phyloP scores from a whole-genome alignment of 345 rosid genomes.

The Gossypium ekmanianum region DNA sequence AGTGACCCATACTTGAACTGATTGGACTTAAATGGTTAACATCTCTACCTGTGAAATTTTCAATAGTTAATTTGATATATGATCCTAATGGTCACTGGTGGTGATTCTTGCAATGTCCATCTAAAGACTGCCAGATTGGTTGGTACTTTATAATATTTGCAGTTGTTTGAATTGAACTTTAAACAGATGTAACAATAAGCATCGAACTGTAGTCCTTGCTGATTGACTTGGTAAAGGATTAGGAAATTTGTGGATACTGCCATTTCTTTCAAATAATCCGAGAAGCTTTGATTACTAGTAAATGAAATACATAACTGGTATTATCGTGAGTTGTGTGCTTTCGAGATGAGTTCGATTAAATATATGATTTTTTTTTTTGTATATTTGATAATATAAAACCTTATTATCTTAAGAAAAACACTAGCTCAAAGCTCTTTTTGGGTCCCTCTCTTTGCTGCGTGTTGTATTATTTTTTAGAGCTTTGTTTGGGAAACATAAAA shows the following conservation, averaged over 20 bases:
- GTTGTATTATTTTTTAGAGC: slow-evolving; percentile 11
- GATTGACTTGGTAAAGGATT: background rate
- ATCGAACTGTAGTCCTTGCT: background rate
- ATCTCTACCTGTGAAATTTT: background rate
- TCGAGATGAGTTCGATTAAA: background rate
- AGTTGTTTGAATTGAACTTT: slow-evolving; percentile 5
- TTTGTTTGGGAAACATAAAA: slow-evolving; percentile 4
- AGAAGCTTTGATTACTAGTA: background rate
- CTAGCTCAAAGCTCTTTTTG: background rate
- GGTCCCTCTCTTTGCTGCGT: background rate
- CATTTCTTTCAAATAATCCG: background rate
- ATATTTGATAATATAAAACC: background rate
- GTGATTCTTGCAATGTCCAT: background rate
- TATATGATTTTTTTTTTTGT: background rate
- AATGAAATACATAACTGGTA: background rate
- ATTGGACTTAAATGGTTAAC: background rate
- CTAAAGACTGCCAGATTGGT: background rate
- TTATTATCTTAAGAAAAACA: background rate
- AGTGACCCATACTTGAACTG: background rate
- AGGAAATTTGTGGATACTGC: background rate
- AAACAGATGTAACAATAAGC: background rate
- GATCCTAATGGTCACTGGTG: background rate
- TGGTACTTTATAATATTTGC: background rate
- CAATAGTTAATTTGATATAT: background rate
- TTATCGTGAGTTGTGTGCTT: background rate